Evolutionary conservation across 2,329 filamentous ascomycete species (phyloP).

Genomic region (Botrytis porri): DNA sequence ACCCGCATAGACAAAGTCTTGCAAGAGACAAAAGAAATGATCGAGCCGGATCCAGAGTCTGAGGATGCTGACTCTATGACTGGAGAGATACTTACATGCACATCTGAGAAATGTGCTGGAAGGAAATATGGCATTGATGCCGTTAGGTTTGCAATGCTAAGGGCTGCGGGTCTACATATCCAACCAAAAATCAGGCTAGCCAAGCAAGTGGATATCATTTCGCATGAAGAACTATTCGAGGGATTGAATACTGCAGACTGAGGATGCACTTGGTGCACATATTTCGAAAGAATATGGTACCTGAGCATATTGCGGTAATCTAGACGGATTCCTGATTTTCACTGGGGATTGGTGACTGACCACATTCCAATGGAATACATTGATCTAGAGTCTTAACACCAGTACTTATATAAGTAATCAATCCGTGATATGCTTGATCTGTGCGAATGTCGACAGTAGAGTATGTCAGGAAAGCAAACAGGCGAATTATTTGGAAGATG

Average conservation of each 20-base stretch:
- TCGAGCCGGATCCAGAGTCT: slow-evolving; percentile 43
- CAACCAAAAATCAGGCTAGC: slow-evolving; percentile 41
- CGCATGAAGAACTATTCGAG: slow-evolving; percentile 33
- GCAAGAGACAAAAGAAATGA: slow-evolving; percentile 40
- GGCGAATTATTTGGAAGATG: background rate
- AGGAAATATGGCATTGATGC: slow-evolving; percentile 57
- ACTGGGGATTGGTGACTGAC: background rate
- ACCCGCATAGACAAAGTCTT: slow-evolving; percentile 42
- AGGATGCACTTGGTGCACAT: background rate
- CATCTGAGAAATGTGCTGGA: slow-evolving; percentile 47
- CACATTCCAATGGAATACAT: background rate
- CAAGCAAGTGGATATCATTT: slow-evolving; percentile 35
- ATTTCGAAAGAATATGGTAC: background rate
- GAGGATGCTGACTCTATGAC: slow-evolving; percentile 43
- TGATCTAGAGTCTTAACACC: background rate
- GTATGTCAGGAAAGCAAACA: background rate
- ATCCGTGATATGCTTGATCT: background rate
- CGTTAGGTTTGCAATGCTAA: slow-evolving; percentile 61
- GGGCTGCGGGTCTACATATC: slow-evolving; percentile 55
- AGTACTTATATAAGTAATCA: background rate
- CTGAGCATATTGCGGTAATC: background rate
- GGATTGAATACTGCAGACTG: slow-evolving; percentile 23
- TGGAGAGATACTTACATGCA: slow-evolving; percentile 60
- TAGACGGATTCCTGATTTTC: background rate
- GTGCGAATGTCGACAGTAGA: background rate